Conservation (phyloP, 345 rosid genomes). For the Raphanus raphanistrum region DNA sequence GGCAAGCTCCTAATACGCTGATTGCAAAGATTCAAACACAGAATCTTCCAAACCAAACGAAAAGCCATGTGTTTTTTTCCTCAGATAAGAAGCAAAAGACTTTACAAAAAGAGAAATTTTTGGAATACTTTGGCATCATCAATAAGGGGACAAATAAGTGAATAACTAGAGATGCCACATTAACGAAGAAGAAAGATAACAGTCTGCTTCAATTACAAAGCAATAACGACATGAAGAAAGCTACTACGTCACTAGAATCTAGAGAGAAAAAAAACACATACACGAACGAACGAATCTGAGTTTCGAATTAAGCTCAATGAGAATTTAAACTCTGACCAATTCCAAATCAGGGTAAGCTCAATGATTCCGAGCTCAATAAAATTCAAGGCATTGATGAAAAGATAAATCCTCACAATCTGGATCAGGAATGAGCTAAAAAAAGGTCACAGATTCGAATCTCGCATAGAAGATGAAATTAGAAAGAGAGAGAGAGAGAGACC, state of each 20-base stretch:
- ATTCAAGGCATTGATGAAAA: neutral
- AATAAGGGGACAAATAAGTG: neutral
- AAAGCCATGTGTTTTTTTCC: neutral
- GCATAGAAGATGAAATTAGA: neutral
- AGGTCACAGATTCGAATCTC: too few relatives aligned
- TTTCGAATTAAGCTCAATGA: neutral
- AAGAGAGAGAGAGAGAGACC: neutral
- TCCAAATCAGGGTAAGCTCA: neutral
- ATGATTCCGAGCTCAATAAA: neutral
- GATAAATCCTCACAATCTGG: too few relatives aligned
- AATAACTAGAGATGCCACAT: neutral
- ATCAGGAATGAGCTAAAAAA: too few relatives aligned
- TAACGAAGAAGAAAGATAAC: too few relatives aligned
- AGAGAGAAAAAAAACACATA: too few relatives aligned
- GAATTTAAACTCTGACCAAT: neutral
- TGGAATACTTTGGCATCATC: too few relatives aligned
- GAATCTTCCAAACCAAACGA: neutral
- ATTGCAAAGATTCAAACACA: neutral
- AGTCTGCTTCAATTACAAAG: too few relatives aligned
- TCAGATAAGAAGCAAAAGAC: neutral
- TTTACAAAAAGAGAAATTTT: too few relatives aligned
- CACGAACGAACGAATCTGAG: slow-evolving; percentile 23
- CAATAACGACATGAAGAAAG: too few relatives aligned
- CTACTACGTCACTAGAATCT: neutral
- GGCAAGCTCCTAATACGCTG: slow-evolving; percentile 2